These are phyloP conservation scores for Hyaloperonospora brassicae DNA, from an alignment of 352 stramenopile genomes.

Conservation along the genomic window DNA sequence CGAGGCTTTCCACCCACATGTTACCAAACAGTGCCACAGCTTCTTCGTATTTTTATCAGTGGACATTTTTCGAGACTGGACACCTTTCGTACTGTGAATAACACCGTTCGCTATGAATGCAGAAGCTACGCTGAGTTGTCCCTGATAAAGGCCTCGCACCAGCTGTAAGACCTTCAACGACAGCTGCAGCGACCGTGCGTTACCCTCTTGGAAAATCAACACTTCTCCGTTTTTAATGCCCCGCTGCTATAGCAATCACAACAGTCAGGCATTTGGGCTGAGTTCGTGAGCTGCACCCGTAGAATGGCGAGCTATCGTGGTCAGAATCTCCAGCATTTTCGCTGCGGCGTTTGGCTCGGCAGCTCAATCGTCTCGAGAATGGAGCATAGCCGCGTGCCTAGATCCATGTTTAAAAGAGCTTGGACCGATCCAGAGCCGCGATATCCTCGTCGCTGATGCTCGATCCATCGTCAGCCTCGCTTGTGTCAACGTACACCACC, in stretches of 20 bases:
- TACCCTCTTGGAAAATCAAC: slow-evolving; percentile 26
- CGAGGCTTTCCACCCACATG: too few species aligned
- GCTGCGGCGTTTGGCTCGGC: slow-evolving; percentile 29
- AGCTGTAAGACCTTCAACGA: too few species aligned
- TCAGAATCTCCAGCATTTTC: slow-evolving; percentile 58
- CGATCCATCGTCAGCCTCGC: slow-evolving; percentile 28
- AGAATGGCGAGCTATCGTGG: slow-evolving; percentile 41
- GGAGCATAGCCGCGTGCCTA: slow-evolving; percentile 40
- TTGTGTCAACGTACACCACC: slow-evolving; percentile 49
- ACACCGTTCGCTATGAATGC: too few species aligned
- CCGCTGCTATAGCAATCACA: slow-evolving; percentile 37
- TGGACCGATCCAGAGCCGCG: slow-evolving; percentile 44
- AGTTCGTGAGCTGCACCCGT: slow-evolving; percentile 36
- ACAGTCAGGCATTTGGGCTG: slow-evolving; percentile 33
- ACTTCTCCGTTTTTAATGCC: slow-evolving; percentile 48
- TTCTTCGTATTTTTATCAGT: too few species aligned
- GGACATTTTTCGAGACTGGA: too few species aligned
- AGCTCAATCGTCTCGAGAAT: slow-evolving; percentile 45
- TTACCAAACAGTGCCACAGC: too few species aligned
- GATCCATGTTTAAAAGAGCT: slow-evolving; percentile 49
- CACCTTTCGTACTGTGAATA: too few species aligned
- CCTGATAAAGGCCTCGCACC: too few species aligned
- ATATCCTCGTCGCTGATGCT: slow-evolving; percentile 45
- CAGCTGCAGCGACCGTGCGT: too few species aligned
- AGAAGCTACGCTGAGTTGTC: too few species aligned